Evolutionary conservation across 139 green algal species (phyloP).

Genomic region (Tetradesmus obliquus): DNA sequence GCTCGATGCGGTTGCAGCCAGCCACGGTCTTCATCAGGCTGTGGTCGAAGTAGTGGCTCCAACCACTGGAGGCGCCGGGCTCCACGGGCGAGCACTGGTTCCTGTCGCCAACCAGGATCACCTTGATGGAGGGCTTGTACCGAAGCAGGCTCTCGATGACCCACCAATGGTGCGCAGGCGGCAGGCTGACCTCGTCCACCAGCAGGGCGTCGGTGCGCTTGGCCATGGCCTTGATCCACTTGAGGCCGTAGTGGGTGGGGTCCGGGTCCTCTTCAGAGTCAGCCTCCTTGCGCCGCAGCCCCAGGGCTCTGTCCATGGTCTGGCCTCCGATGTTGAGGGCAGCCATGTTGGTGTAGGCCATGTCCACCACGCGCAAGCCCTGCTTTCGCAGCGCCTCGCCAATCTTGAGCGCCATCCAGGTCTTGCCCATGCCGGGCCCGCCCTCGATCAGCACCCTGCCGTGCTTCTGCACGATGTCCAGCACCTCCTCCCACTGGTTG

Average conservation of each 20-base stretch:
- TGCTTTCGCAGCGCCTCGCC: neutral
- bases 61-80: neutral
- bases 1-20: neutral
- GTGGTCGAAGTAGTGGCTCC: constrained; percentile 20
- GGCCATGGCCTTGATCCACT: neutral
- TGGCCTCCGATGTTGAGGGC: neutral
- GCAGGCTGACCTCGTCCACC: neutral
- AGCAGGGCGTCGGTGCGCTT: neutral
- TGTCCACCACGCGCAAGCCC: neutral
- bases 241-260: neutral
- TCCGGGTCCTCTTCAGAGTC: neutral
- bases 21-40: neutral
- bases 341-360: neutral
- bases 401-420: neutral
- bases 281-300: neutral
- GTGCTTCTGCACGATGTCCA: neutral
- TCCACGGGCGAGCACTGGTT: constrained; percentile 12
- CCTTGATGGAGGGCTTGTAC: neutral
- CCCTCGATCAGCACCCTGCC: neutral
- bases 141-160: neutral
- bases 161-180: neutral
- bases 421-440: neutral
- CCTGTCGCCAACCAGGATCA: constrained; percentile 8
- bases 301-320: neutral
- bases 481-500: neutral